Evolutionary conservation across 2,329 filamentous ascomycete genomes (phyloP).

Genomic region (Emergomyces orientalis): DNA sequence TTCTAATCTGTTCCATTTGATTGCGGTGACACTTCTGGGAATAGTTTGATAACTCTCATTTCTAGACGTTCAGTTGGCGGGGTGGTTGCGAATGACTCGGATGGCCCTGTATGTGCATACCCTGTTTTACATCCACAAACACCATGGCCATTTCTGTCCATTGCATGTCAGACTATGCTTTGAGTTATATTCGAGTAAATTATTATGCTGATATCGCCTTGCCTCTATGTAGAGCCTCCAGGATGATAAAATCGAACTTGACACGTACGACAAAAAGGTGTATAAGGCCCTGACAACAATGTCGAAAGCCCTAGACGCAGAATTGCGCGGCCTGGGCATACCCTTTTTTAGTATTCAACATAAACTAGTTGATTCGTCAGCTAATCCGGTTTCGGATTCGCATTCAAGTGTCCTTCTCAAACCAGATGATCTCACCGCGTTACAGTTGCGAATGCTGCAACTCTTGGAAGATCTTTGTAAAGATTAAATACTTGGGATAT

Average conservation of each 20-base stretch:
- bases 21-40: constrained; percentile 11
- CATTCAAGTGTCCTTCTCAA: constrained; percentile 25
- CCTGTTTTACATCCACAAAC: neutral
- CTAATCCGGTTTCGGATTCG: constrained; percentile 2
- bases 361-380: constrained; percentile 28
- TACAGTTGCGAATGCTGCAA: constrained; percentile 42
- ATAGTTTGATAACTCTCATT: neutral
- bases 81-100: constrained; percentile 25
- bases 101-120: constrained; percentile 25
- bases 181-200: neutral
- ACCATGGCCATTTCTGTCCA: neutral
- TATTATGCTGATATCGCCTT: neutral
- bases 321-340: constrained; percentile 49
- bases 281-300: constrained; percentile 51
- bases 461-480: constrained; percentile 44
- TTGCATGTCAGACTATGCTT: neutral
- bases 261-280: constrained; percentile 53
- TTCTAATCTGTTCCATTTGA: neutral
- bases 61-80: constrained; percentile 40
- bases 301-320: constrained; percentile 47
- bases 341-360: constrained; percentile 51
- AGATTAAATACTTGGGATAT: constrained; percentile 20
- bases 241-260: constrained; percentile 47
- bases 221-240: constrained; percentile 31
- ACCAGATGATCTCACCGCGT: constrained; percentile 33